Base-by-base conservation (phyloP, 768 basidiomycete genomes). In the Strobilomyces confusus region DNA sequence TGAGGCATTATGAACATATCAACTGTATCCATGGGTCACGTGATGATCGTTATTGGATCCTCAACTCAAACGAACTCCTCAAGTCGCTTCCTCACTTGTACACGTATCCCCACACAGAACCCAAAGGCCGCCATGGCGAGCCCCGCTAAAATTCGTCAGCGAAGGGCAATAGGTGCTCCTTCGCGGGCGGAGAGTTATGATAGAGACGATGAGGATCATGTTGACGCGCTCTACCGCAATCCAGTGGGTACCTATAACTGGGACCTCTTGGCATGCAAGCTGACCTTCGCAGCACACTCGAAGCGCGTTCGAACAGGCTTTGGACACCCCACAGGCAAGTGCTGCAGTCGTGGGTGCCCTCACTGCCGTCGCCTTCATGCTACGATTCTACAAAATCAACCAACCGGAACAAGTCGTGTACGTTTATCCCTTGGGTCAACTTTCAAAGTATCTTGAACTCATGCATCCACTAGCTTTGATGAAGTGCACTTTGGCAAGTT, bases 401-500 rank as follows among this genome's bases (percentile, higher is more conserved):
- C 86, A 91, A 67, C 94, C 93, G 41, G 91, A 94, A 77, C 89
- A 93, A 75, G 92, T 95, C 57, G 92, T 95, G 91, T 93, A 72
- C 67, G 90, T 79, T 30, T 41, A 37, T 37, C 44, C 29, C 48
- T 46, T 20, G 44, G 41, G 46, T 34, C 17, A 23, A 37, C 25
- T 20, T 47, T 37, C 22, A 46, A 26, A 30, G n/a, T 40, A 45
- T 33, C 54, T 33, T 17, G 36, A 48, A 48, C 51, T 57, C 44
- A 58, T 41, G 33, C 48, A 4, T 44, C 23, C 46, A 42, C 34
- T 61, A 95, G 92, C 44, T 98, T 98, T 66, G 95, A 98, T 68
- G 95, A 98, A 73, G 95, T 98, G 13, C 95, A 98, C 67, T 98
- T 98, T 67, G 95, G 95, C 57, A 97, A 98, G 72, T 99, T 99